Evolutionary conservation across 2,329 filamentous ascomycete genomes (phyloP), one percentile per base, ranked within the genome.

Genomic region (Teratosphaeria pseudoeucalypti): DNA sequence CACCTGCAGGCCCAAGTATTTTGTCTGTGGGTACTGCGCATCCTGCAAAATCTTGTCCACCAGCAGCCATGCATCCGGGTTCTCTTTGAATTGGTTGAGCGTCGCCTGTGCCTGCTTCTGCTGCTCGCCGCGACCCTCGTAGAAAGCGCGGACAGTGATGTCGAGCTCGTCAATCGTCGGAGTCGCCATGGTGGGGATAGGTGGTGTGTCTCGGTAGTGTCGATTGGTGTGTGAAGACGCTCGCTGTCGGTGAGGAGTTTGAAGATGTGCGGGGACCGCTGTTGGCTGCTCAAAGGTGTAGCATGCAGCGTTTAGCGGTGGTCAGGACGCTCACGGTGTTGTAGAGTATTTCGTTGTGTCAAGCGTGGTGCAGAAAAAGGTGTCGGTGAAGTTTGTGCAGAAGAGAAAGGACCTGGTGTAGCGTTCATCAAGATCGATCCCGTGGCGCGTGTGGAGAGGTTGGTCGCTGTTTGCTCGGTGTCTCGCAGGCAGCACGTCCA

Each of bases 31-130:
- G 74, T 96, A 95, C 74, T 87, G 87, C 65, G 94, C 89, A 75
- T 95, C 89, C 76, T 92, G 88, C 63, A 99, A 84, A 71, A 99
- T 96, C 78, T 96, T 92, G 74, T 96, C 94, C 70, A 97, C 94
- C 74, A 96, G 85, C 66, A 97, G 84, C 94, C 94, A 99, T 61
- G 94, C 88, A 79, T 99, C 94, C 60, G 92, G 92, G 72, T 97
- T 95, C 80, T 97, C 94, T 77, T 97, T 97, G 83, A 99, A 99
- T 90, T 97, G 71, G 78, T 96, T 96, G 73, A 97, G 79, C 62
- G 90, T 87, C 72, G 90, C 87, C 76, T 96, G 90, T 72, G 92
- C 92, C 82, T 89, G 85, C 82, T 96, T 96, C 92, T 96, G 91
- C 81, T 91, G 84, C 63, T 96, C 90, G 70, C 94, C 94, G 76